phyloP scores from a whole-genome alignment of 2,329 filamentous ascomycete genomes.

The Didymellaceae sp. region DNA sequence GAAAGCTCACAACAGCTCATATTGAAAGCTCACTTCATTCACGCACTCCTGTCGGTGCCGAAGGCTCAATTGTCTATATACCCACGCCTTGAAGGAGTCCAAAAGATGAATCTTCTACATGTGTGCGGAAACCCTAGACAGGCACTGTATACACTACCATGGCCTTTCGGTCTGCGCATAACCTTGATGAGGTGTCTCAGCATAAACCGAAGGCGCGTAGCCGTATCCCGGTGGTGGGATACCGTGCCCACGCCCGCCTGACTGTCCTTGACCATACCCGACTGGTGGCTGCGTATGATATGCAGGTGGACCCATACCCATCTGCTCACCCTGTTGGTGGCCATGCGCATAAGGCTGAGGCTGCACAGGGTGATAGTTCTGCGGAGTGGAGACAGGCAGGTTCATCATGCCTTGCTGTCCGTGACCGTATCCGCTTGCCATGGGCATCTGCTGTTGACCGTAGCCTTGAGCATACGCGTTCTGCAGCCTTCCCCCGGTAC shows the following conservation, averaged over 20 bases:
- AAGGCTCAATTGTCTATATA: no score
- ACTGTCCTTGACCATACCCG: background rate
- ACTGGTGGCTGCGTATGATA: background rate
- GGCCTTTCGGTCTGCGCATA: background rate
- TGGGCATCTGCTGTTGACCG: constrained; percentile 6
- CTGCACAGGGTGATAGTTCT: background rate
- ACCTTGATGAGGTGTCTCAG: background rate
- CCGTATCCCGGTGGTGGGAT: constrained; percentile 1
- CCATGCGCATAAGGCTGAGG: constrained; percentile 1
- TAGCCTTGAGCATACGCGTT: constrained; percentile 6
- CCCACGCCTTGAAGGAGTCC: no score
- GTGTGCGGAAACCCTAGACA: no score
- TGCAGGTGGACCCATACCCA: background rate
- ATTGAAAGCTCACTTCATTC: no score
- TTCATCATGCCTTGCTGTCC: constrained; percentile 15
- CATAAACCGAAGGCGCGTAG: background rate
- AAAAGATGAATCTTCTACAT: no score
- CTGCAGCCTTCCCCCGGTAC: background rate
- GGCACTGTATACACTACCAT: no score
- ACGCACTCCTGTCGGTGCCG: no score
- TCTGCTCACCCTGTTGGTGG: background rate
- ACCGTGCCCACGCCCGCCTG: background rate
- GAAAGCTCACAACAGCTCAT: no score
- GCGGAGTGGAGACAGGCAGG: background rate
- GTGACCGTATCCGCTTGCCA: constrained; percentile 2